phyloP scores from a whole-genome alignment of 192 early-diverging fungal species.

The Backusella liffmaniae region DNA sequence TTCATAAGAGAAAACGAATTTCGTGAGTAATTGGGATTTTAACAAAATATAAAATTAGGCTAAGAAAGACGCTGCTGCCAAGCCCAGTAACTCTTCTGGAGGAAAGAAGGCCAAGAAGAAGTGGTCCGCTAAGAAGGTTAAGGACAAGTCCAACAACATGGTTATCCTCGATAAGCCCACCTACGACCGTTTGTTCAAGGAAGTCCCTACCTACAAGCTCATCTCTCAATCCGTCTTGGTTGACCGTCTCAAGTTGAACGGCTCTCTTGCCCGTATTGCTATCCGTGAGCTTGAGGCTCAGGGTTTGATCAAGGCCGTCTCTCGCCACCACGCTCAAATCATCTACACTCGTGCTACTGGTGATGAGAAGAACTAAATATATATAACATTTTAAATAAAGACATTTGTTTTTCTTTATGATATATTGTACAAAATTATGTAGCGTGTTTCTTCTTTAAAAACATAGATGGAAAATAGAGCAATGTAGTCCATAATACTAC shows the following conservation, averaged over 20 bases:
- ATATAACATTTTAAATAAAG: not conserved
- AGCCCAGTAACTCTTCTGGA: constrained; percentile 56
- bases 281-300: constrained; percentile 89
- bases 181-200: constrained; percentile 99
- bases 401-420: constrained; percentile 7
- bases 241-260: constrained; percentile 98
- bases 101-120: constrained; percentile 72
- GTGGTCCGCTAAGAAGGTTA: constrained; percentile 99
- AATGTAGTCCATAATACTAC: too few relatives aligned
- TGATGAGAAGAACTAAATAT: constrained; percentile 31
- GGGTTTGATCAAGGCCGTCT: constrained; percentile 91
- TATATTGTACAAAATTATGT: not conserved
- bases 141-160: constrained; percentile 99
- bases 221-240: constrained; percentile 97
- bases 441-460: constrained; percentile 3
- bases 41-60: constrained; percentile 31
- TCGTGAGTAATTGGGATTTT: not conserved
- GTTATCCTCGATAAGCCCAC: constrained; percentile 97
- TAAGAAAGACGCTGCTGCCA: constrained; percentile 61
- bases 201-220: constrained; percentile 99
- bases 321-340: constrained; percentile 88
- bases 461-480: not conserved
- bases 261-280: constrained; percentile 92
- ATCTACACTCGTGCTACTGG: constrained; percentile 64
- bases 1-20: not conserved